These are phyloP conservation scores for Geotrichum klebahnii DNA, from an alignment of 1,139 yeast genomes.

Conservation along the genomic window DNA sequence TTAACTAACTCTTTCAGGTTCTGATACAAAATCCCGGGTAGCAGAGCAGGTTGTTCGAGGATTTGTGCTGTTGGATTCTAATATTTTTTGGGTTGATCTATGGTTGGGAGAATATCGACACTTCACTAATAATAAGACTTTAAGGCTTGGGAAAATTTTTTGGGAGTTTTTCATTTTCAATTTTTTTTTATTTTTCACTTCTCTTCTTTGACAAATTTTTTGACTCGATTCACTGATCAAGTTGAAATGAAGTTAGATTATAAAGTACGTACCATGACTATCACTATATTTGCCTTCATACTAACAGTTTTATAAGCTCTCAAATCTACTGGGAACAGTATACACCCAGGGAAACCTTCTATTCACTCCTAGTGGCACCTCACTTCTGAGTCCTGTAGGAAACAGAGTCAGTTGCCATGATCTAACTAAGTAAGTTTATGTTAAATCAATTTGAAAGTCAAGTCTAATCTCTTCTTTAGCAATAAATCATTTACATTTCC, in stretches of 20 bases:
- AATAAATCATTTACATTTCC: conserved; percentile 84
- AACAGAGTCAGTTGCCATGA: conserved; percentile 89
- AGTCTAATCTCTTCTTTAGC: conserved; percentile 24
- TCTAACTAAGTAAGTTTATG: conserved; percentile 49
- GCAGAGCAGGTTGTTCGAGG: no score
- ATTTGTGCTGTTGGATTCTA: neutral
- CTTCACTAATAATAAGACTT: neutral
- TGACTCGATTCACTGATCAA: neutral
- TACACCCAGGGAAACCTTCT: conserved; percentile 85
- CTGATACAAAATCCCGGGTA: no score
- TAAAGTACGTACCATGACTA: conserved; percentile 31
- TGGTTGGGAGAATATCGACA: neutral
- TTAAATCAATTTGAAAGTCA: neutral
- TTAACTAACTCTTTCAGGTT: no score
- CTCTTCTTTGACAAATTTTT: no score
- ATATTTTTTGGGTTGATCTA: neutral
- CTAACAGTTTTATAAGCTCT: conserved; percentile 47
- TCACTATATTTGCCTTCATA: no score
- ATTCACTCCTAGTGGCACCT: conserved; percentile 84
- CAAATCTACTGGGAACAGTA: conserved; percentile 89
- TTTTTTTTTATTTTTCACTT: neutral
- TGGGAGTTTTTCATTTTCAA: conserved; percentile 2
- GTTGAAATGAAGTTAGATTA: conserved; percentile 33
- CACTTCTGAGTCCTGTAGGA: conserved; percentile 86
- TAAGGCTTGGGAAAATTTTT: conserved; percentile 5